phyloP scores from a whole-genome alignment of 768 basidiomycete species.

The Mycena rebaudengoi region DNA sequence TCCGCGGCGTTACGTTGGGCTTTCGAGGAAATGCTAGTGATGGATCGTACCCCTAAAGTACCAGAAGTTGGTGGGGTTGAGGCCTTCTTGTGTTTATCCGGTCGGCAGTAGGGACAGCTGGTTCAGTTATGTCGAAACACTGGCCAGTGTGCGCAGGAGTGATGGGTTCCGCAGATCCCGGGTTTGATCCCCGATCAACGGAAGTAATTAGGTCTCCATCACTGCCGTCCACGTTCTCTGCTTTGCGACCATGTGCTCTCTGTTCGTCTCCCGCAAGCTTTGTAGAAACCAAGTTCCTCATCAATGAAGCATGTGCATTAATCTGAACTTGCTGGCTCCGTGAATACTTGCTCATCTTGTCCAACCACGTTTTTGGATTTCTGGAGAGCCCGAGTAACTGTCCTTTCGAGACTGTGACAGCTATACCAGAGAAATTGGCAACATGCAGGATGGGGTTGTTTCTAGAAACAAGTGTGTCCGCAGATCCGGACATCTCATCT shows the following conservation, averaged over 20 bases:
- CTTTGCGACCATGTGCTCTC: too few relatives aligned
- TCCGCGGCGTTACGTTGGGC: background rate
- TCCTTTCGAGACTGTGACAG: conserved; percentile 10
- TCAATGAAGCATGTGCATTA: background rate
- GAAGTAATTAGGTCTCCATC: too few relatives aligned
- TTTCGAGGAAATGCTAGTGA: background rate
- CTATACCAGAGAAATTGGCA: background rate
- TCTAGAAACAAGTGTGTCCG: conserved; percentile 21
- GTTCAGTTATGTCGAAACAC: background rate
- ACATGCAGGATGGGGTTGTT: background rate
- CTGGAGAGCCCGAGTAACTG: conserved; percentile 14
- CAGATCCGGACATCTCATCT: conserved; percentile 4
- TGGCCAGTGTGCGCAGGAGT: background rate
- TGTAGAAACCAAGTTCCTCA: background rate
- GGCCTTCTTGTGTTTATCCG: too few relatives aligned
- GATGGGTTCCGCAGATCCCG: background rate
- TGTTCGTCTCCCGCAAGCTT: background rate
- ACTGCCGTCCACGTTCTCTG: too few relatives aligned
- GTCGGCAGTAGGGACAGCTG: background rate
- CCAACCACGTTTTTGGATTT: conserved; percentile 21
- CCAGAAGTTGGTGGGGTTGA: too few relatives aligned
- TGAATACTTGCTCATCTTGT: conserved; percentile 1
- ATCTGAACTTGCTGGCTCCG: background rate
- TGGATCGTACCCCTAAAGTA: background rate
- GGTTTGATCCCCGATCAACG: background rate